Evolutionary conservation across 306 rosid genomes (phyloP).

Genomic region (Ziziphus jujuba): DNA sequence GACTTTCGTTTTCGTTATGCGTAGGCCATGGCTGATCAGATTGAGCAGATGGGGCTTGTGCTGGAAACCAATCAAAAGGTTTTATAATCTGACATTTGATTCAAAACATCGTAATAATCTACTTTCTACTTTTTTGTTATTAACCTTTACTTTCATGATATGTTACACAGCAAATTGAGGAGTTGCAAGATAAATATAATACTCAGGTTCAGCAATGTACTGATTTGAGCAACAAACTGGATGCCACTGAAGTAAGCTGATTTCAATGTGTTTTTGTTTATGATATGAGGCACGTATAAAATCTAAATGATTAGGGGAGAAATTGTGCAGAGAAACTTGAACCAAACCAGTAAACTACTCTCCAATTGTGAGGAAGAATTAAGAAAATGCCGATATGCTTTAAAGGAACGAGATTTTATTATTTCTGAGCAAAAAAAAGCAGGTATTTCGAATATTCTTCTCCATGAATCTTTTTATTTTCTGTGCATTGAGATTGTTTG

Average conservation of each 20-base stretch:
- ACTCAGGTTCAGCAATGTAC: slow-evolving; percentile 68
- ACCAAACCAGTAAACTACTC: slow-evolving; percentile 65
- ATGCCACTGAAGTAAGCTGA: slow-evolving; percentile 69
- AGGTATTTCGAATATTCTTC: slow-evolving; percentile 38
- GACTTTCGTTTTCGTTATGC: slow-evolving; percentile 22
- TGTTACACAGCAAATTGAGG: slow-evolving; percentile 67
- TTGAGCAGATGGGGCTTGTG: slow-evolving; percentile 80
- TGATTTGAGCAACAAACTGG: slow-evolving; percentile 74
- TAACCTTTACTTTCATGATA: slow-evolving; percentile 8
- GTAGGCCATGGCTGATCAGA: slow-evolving; percentile 90
- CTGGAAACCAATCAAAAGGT: slow-evolving; percentile 85
- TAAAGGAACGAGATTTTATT: slow-evolving; percentile 72
- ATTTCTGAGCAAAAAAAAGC: slow-evolving; percentile 90
- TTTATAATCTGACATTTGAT: slow-evolving; percentile 4
- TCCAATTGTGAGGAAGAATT: slow-evolving; percentile 67
- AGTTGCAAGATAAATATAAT: slow-evolving; percentile 55
- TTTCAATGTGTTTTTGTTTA: slow-evolving; percentile 9
- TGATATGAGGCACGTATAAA: background rate
- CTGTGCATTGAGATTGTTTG: background rate
- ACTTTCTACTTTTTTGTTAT: background rate
- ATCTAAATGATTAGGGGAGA: slow-evolving; percentile 11
- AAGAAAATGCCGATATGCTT: slow-evolving; percentile 58
- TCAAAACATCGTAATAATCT: background rate
- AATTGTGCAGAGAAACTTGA: slow-evolving; percentile 58
- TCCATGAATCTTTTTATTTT: background rate